Evolutionary conservation across 176 grass and related monocot species (phyloP), one percentile per base, ranked within the genome.

Genomic region (bread wheat (Triticum aestivum)): DNA sequence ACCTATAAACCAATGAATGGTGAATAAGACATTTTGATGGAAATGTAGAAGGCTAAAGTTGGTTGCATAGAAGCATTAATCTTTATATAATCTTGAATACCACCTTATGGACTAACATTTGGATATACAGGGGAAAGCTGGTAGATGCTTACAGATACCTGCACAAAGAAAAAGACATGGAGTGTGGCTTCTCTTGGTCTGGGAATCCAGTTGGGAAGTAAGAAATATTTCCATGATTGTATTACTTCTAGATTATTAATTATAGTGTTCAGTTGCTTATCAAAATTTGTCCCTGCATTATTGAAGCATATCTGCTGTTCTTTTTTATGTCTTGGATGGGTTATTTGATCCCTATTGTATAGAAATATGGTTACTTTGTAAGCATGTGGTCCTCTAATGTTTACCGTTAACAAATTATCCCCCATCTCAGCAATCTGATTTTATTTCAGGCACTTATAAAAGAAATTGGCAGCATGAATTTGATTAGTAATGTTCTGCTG

Each of bases 191-290:
- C 85, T 96, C 93, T 64, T 98, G 96, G 93, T 96, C 86, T 23
- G 96, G 96, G n/a, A 81, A 98, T 82, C 93, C 93, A 79, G 84
- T 96, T 85, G 93, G 96, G 84, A 98, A 98, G 96, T 98, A 95
- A 90, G 94, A 85, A 69, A 82, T 17, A 29, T 67, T 88, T 45
- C 56, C 69, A 37, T 51, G 18, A 42, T 32, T 67, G n/a, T 33
- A 20, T 65, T 65, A 80, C 23, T 67, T 27, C 65, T 30, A 45
- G 45, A 67, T 11, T 67, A 26, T 66, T 45, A 67, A 67, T 33
- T 32, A n/a, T 78, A 18, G 3, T 79, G 30, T 80, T 73, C 23
- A 58, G 61, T 81, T 90, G 12, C 26, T 78, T 7, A 13, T 18
- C 45, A 35, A 18, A 79, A n/a, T 29, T 49, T 87, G 78, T 45